Evolutionary conservation across 2,329 filamentous ascomycete genomes (phyloP), one percentile per base, ranked within the genome.

Genomic region (Neospermospora avenae): DNA sequence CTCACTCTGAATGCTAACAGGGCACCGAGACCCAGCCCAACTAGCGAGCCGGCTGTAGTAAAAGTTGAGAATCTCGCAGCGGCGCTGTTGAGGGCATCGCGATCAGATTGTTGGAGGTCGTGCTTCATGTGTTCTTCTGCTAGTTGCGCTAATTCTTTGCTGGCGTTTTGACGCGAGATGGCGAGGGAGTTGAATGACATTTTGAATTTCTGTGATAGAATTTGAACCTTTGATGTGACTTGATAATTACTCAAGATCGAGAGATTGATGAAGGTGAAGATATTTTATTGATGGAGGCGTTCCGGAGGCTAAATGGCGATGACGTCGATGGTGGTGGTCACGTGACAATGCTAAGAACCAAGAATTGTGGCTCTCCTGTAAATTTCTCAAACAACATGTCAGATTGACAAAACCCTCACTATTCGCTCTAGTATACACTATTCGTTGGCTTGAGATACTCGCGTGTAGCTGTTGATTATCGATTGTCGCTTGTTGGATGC

Each of bases 21-120:
- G 22, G 84, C 64, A 3, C 85, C 85, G 0, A 89, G 75, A 0
- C 81, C 81, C 2, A 89, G 70, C 3, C 87, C 86, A 2, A 85
- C 63, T 5, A 84, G 69, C 1, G 85, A 85, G 35, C 86, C 87
- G 59, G 88, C 67, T 3, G 78, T 77, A 0, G 85, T 79, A 67
- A 84, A 80, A 1, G 75, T 77, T 8, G 78, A 77, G 28, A 88
- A 78, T 59, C 80, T 83, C 6, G 70, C 72, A 5, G 83, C 83
- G 4, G 86, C 86, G 41, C 45, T 56, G 18, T 65, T 45, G 14
- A 66, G 56, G n/a, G 57, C 45, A 41, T 60, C 59, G 28, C 61
- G 60, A 25, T 63, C 55, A 4, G 55, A 61, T 39, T 61, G 56
- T n/a, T 31, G 34, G 44, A 62, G 56, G 39, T 62, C 59, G 39